Conservation (phyloP, 2,329 filamentous ascomycete species). For the Fusarium odoratissimum region DNA sequence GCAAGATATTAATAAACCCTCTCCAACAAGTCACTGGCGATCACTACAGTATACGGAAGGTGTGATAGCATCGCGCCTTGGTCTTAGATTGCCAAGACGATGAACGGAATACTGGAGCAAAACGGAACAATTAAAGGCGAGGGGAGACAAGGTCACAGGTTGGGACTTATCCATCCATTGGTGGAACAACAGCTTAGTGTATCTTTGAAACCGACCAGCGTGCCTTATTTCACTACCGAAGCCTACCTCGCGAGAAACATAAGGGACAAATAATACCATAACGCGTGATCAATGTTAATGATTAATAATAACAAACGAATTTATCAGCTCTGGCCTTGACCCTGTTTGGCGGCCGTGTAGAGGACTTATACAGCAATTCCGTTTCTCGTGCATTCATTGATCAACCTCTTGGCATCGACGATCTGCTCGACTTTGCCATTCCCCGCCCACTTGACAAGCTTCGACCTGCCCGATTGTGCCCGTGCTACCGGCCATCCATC, state of each 20-base stretch:
- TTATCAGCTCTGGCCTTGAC: not conserved
- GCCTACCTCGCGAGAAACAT: not conserved
- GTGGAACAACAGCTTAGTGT: not conserved
- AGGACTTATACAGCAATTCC: not conserved
- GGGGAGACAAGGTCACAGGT: not conserved
- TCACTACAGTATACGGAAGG: not conserved
- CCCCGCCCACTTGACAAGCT: conserved; percentile 18
- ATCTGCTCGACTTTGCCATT: conserved; percentile 14
- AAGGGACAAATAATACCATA: not conserved
- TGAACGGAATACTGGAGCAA: too few species aligned
- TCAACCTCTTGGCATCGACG: not conserved
- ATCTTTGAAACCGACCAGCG: not conserved
- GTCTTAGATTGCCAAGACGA: not conserved
- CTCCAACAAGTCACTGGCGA: not conserved
- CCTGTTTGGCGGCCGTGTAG: rapidly evolving
- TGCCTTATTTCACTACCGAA: not conserved
- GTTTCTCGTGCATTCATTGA: conserved; percentile 12
- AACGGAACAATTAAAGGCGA: not conserved
- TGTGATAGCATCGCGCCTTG: not conserved
- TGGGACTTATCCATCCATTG: not conserved
- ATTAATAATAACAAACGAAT: not conserved
- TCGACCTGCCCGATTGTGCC: not conserved
- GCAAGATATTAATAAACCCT: too few species aligned
- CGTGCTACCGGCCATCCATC: conserved; percentile 4
- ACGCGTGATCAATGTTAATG: not conserved